Evolutionary conservation across 805 yeast species (phyloP), one percentile per base, ranked within the genome.

Genomic region (Suhomyces sp.): DNA sequence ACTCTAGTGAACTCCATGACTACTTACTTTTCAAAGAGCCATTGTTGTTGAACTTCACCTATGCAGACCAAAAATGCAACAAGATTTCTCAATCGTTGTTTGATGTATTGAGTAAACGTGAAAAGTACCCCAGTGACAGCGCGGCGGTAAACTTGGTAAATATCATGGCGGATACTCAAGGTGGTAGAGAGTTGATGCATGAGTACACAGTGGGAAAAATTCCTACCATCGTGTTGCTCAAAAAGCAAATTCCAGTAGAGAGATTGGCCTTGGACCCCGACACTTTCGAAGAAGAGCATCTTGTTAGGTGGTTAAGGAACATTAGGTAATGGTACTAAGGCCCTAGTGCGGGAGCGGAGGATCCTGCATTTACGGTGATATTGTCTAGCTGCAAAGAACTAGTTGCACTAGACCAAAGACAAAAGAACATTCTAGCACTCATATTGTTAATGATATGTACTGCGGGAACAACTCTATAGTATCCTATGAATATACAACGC

Each of bases 31-130:
- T 78, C 51, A 79, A 82, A 53, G 77, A 79, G 44, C 94, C 96
- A 1, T 68, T 88, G 51, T 67, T 89, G 46, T 73, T 88, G 60
- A 86, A 89, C 66, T 90, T 90, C 70, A 87, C 91, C 1, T 73
- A 81, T 44, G 90, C 90, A 8, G 90, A 87, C 59, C 72, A 79
- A 3, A 72, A 78, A 23, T 83, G 87, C 55, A 83, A 86, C 63
- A 77, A 77, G 54, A 76, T 87, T 38, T 86, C 93, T 1, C 81
- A 82, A 19, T 78, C 84, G 1, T 70, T 90, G 54, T 85, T 79
- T 84, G 46, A 65, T 44, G 42, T 63, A 7, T 59, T 66, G 38
- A 57, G 65, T 44, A 64, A 63, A 44, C 38, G 57, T 13, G 52
- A 56, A 15, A 56, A 53, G 56, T 66, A 60, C 54, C 69, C 69